Conservation (phyloP, 1,284 basidiomycete species). For the Phylloboletellus chloephorus region DNA sequence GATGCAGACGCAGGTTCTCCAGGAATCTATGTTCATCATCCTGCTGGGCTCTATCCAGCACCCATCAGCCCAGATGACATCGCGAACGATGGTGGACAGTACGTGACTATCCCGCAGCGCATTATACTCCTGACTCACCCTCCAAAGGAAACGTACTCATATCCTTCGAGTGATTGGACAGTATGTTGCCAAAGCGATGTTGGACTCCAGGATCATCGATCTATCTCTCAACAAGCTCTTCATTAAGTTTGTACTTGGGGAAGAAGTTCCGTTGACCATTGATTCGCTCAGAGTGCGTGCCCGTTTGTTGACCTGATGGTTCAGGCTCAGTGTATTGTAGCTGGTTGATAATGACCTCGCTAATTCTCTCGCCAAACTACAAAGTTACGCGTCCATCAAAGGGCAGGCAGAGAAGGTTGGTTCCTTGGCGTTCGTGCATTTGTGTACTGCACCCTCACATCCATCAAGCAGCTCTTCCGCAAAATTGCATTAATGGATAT, state of each 20-base stretch:
- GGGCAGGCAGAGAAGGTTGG: constrained; percentile 51
- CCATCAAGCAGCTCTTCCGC: constrained; percentile 39
- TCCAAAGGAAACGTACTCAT: constrained; percentile 65
- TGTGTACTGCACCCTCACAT: constrained; percentile 1
- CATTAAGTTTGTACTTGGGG: constrained; percentile 81
- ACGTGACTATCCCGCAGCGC: constrained; percentile 31
- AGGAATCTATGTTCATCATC: constrained; percentile 73
- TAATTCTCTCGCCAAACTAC: constrained; percentile 78
- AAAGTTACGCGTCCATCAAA: constrained; percentile 46
- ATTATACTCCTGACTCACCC: constrained; percentile 5
- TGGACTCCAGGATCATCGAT: constrained; percentile 97
- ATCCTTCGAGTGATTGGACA: constrained; percentile 90
- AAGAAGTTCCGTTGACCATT: constrained; percentile 78
- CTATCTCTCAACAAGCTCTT: constrained; percentile 91
- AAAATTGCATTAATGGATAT: constrained; percentile 55
- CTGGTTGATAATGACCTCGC: constrained; percentile 82
- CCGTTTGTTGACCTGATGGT: constrained; percentile 1
- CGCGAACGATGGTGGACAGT: constrained; percentile 66
- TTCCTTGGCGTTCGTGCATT: constrained; percentile 4
- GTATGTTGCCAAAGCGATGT: constrained; percentile 95
- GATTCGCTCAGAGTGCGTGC: constrained; percentile 68
- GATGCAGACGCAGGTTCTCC: constrained; percentile 67
- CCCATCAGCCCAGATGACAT: constrained; percentile 68
- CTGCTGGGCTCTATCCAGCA: constrained; percentile 83
- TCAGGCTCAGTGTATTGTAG: constrained; percentile 34